Evolutionary conservation across 257 asterid species (phyloP).

Genomic region (Gentiana dahurica): DNA sequence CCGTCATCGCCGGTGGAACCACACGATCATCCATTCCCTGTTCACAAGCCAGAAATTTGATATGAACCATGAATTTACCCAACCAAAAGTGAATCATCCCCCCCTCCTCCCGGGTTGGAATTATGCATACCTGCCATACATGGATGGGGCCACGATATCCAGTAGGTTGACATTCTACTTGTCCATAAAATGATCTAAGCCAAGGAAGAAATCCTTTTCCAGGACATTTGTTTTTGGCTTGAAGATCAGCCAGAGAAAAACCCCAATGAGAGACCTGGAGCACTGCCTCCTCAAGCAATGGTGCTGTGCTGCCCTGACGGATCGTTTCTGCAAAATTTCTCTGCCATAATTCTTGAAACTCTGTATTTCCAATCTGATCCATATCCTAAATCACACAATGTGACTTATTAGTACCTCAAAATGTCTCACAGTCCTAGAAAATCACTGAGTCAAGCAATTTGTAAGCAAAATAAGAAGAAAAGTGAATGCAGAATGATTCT

Average conservation of each 20-base stretch:
- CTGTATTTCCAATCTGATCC: constrained; percentile 29
- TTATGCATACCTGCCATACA: constrained; percentile 69
- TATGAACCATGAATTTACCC: too few relatives aligned
- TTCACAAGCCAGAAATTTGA: constrained; percentile 7
- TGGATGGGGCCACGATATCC: constrained; percentile 93
- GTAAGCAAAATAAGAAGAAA: background rate
- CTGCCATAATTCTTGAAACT: constrained; percentile 65
- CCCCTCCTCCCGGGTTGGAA: background rate
- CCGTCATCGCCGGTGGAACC: constrained; percentile 62
- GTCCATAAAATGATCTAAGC: constrained; percentile 53
- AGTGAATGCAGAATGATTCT: background rate
- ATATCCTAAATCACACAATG: constrained; percentile 34
- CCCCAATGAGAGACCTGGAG: constrained; percentile 91
- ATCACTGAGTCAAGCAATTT: too few relatives aligned
- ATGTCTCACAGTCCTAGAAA: background rate
- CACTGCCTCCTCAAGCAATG: constrained; percentile 72
- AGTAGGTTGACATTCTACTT: constrained; percentile 50
- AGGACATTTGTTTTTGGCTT: constrained; percentile 48
- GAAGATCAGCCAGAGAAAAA: constrained; percentile 59
- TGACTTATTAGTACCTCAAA: background rate
- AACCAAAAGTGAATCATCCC: too few relatives aligned
- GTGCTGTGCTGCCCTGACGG: constrained; percentile 49
- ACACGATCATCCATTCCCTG: constrained; percentile 77
- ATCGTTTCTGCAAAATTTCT: constrained; percentile 84
- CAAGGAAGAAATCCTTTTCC: constrained; percentile 52